A percentile compares a stretch with the other conserved stretches of the same genome.
phyloP scores from a whole-genome alignment of 2,329 filamentous ascomycete species.

The Fusarium goolgardi region DNA sequence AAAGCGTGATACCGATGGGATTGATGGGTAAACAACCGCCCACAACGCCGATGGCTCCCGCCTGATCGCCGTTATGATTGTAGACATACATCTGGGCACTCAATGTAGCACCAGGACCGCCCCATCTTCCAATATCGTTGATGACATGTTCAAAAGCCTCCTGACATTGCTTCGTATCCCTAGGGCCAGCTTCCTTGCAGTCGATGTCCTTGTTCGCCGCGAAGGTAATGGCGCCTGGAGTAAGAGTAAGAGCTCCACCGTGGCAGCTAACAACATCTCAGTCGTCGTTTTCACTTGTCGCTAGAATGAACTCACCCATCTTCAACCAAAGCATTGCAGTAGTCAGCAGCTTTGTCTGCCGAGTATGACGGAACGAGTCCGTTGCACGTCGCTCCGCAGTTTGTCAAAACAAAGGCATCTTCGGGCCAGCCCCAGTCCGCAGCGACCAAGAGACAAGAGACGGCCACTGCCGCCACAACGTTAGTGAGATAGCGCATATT shows the following conservation, averaged over 20 bases:
- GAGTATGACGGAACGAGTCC: too few relatives aligned
- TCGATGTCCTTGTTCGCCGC: background rate
- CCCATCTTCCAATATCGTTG: background rate
- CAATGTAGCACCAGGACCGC: background rate
- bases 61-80: background rate
- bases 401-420: background rate
- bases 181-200: background rate
- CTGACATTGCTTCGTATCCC: background rate
- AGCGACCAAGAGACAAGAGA: background rate
- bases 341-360: background rate
- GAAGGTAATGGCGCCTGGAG: background rate
- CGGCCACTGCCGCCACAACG: background rate
- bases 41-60: background rate
- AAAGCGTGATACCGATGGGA: background rate
- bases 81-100: background rate
- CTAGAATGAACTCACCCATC: background rate
- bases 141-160: background rate
- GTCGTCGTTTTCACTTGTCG: background rate
- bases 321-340: background rate
- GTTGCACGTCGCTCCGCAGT: background rate
- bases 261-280: background rate
- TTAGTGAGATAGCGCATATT: background rate
- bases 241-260: background rate
- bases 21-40: background rate
- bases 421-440: background rate